Percentiles rank a stretch among this genome's conserved stretches.
Conservation (phyloP, 768 basidiomycete species). For the Pluteus cervinus region DNA sequence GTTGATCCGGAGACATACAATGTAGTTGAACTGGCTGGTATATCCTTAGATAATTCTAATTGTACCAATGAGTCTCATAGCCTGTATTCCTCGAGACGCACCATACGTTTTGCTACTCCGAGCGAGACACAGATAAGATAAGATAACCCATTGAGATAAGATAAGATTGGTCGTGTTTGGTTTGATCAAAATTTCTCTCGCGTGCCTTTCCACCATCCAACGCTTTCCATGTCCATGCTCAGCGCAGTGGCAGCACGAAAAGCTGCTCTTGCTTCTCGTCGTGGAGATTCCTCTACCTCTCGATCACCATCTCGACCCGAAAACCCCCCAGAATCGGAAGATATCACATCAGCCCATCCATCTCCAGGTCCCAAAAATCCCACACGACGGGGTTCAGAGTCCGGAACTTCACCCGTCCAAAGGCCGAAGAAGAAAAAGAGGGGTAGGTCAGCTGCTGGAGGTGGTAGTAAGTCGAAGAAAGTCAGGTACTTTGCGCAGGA, state of each 20-base stretch:
- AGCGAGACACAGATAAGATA: too few species aligned
- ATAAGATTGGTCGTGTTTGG: too few species aligned
- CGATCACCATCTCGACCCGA: slow-evolving; percentile 4
- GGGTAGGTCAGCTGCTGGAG: slow-evolving; percentile 1
- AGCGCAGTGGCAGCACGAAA: slow-evolving; percentile 72
- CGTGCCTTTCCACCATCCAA: too few species aligned
- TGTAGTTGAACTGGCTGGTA: too few species aligned
- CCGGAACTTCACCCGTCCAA: neutral
- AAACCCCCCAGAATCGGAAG: slow-evolving; percentile 2
- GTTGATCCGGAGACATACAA: too few species aligned
- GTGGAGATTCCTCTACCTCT: slow-evolving; percentile 10
- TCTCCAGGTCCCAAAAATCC: neutral
- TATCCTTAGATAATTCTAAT: too few species aligned
- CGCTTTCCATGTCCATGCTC: slow-evolving; percentile 53
- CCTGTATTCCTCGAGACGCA: too few species aligned
- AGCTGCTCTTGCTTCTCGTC: slow-evolving; percentile 37
- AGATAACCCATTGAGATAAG: too few species aligned
- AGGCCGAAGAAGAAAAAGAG: slow-evolving; percentile 18
- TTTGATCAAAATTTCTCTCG: too few species aligned
- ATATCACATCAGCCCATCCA: too few species aligned
- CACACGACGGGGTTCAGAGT: neutral
- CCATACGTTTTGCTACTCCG: too few species aligned
- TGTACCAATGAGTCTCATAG: too few species aligned
- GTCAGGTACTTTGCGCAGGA: neutral
- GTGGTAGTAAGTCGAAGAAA: slow-evolving; percentile 1